Conservation (phyloP, 2,329 filamentous ascomycete genomes). For the Mycosphaerella arachidis region DNA sequence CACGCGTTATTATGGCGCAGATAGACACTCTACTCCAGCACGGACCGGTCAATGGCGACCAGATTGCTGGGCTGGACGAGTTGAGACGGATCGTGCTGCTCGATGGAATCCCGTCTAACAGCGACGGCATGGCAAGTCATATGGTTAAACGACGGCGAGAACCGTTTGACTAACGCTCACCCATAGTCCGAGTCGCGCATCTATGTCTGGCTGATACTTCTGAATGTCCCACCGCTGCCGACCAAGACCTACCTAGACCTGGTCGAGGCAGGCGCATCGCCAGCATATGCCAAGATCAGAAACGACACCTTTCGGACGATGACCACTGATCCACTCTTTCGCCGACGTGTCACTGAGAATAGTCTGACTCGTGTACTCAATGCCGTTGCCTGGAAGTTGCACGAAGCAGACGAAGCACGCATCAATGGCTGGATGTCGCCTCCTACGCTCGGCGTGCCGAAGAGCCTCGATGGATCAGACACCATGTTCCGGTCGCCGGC, state of each 20-base stretch:
- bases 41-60: conserved; percentile 69
- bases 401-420: conserved; percentile 66
- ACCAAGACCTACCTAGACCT: conserved; percentile 87
- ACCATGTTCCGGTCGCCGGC: conserved; percentile 37
- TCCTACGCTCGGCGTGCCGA: conserved; percentile 46
- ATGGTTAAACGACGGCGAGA: neutral
- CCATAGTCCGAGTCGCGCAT: conserved; percentile 87
- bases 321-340: conserved; percentile 94
- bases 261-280: conserved; percentile 87
- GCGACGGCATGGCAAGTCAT: conserved; percentile 69
- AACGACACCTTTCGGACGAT: conserved; percentile 97
- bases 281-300: conserved; percentile 93
- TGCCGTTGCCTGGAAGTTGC: conserved; percentile 87
- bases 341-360: conserved; percentile 89
- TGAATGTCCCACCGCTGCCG: conserved; percentile 77
- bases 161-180: neutral
- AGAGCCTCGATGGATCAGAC: conserved; percentile 48
- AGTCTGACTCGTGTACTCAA: conserved; percentile 91
- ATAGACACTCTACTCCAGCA: conserved; percentile 78
- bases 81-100: conserved; percentile 69
- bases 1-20: conserved; percentile 28
- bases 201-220: conserved; percentile 91
- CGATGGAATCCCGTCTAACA: conserved; percentile 70
- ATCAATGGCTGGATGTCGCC: conserved; percentile 50
- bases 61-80: conserved; percentile 62